These are phyloP conservation scores for Alternaria sp. DNA, from an alignment of 2,329 filamentous ascomycete genomes.

Conservation along the genomic window DNA sequence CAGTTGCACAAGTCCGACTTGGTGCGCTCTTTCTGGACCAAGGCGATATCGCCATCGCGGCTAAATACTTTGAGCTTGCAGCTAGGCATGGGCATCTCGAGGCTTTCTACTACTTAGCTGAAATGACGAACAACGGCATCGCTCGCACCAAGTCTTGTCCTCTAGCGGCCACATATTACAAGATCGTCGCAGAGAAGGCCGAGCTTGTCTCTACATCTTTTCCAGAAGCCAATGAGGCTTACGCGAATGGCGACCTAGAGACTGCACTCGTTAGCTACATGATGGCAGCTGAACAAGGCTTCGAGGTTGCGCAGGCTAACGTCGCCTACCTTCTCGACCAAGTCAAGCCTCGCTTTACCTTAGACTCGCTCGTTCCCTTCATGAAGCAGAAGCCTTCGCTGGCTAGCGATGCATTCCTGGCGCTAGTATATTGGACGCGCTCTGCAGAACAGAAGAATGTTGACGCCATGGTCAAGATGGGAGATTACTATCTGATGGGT, in stretches of 20 bases:
- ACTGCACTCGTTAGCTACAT: constrained; percentile 82
- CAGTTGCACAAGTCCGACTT: constrained; percentile 81
- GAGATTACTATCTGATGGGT: constrained; percentile 92
- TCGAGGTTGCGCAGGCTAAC: constrained; percentile 88
- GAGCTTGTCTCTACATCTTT: constrained; percentile 86
- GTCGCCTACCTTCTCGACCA: constrained; percentile 87
- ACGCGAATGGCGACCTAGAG: constrained; percentile 79
- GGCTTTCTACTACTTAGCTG: constrained; percentile 89
- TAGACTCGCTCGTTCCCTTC: constrained; percentile 62
- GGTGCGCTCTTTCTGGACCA: constrained; percentile 88
- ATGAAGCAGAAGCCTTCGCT: constrained; percentile 54
- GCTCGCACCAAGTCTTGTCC: constrained; percentile 81
- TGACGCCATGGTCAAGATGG: constrained; percentile 96
- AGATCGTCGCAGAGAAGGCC: constrained; percentile 88
- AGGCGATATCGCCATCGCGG: constrained; percentile 80
- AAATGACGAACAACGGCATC: constrained; percentile 82
- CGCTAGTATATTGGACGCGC: constrained; percentile 92
- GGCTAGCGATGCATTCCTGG: constrained; percentile 69
- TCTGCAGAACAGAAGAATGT: constrained; percentile 93
- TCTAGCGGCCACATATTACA: constrained; percentile 82
- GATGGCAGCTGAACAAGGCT: constrained; percentile 91
- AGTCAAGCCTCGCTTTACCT: constrained; percentile 57
- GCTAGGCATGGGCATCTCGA: constrained; percentile 84
- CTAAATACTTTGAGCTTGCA: constrained; percentile 87
- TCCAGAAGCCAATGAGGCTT: constrained; percentile 82